Evolutionary conservation across 2,329 filamentous ascomycete genomes (phyloP).

Genomic region (Penicillium verrucosum): DNA sequence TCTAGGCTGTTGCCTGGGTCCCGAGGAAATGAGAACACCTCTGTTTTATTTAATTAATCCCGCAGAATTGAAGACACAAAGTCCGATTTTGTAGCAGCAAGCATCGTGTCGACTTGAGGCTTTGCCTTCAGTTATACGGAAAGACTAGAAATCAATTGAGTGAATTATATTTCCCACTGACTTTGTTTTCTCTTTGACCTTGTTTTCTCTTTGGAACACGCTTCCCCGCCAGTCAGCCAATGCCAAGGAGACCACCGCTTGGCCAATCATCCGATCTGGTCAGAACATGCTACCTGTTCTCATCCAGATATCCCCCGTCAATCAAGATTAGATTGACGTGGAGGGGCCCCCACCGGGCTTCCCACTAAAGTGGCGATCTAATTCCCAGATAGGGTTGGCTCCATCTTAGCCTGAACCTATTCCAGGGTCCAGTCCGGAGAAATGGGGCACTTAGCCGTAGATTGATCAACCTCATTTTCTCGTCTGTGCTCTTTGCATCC

Average conservation of each 20-base stretch:
- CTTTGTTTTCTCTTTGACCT: background rate
- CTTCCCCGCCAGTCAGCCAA: background rate
- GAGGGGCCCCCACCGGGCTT: background rate
- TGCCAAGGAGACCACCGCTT: background rate
- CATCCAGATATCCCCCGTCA: background rate
- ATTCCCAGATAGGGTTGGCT: background rate
- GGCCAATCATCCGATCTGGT: background rate
- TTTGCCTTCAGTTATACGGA: background rate
- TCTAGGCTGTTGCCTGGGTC: background rate
- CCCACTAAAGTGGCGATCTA: background rate
- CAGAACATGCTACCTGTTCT: background rate
- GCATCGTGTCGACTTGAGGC: background rate
- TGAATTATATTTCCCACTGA: background rate
- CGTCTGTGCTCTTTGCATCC: background rate
- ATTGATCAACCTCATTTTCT: background rate
- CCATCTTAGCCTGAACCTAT: background rate
- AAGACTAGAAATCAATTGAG: background rate
- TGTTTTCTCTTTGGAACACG: background rate
- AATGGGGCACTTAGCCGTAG: background rate
- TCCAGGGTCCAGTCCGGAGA: background rate
- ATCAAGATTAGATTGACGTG: conserved; percentile 3
- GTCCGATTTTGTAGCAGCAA: rapidly evolving
- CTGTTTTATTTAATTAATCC: too few species aligned
- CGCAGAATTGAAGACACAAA: too few species aligned
- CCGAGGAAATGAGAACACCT: background rate